Evolutionary conservation across 73 alveolate genomes (phyloP), one percentile per base, ranked within the genome.

Genomic region (Uronychia binucleata): DNA sequence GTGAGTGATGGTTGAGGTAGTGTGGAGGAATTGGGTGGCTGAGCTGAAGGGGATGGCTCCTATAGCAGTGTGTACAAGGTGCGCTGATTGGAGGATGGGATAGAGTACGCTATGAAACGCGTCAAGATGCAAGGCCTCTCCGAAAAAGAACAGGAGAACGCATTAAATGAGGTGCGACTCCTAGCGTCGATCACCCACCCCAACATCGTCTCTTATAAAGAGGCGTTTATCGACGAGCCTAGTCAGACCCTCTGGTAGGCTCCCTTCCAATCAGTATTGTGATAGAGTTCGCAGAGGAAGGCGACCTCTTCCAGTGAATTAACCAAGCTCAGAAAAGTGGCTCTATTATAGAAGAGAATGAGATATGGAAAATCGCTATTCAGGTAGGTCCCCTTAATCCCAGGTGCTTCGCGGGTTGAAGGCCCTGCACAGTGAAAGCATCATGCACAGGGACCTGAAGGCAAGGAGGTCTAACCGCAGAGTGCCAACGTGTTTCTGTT

Each of bases 211-310:
- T 58, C 84, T 26, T 93, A 90, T 79, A 93, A 90, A 81, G 97
- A 93, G 46, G 92, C 97, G 33, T 93, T 93, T 82, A 84, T 86
- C 26, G 97, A 93, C 82, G 92, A 86, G 29, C 75, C 76, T 27
- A 8, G 30, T 26, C 1, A 82, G 19, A 14, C 33, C 1, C 76
- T 82, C 28, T 82, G 89, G 89, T 82, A 82, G 26, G 75, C 26
- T 13, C 1, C 1, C 59, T 26, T 33, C 14, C 57, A 8, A 60
- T 87, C 82, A 82, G 94, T 80, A 93, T 93, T 33, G 89, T 93
- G 31, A 93, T 93, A 94, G 97, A 93, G 85, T 93, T 81, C 86
- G 97, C 97, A 0, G 91, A 93, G 80, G 93, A 93, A 84, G 97
- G 97, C 26, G 97, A 93, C 85, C 84, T 93, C 81, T 93, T 59